Conservation (phyloP, 1,139 yeast species). For the Yamadazyma pseudoaaseri region DNA sequence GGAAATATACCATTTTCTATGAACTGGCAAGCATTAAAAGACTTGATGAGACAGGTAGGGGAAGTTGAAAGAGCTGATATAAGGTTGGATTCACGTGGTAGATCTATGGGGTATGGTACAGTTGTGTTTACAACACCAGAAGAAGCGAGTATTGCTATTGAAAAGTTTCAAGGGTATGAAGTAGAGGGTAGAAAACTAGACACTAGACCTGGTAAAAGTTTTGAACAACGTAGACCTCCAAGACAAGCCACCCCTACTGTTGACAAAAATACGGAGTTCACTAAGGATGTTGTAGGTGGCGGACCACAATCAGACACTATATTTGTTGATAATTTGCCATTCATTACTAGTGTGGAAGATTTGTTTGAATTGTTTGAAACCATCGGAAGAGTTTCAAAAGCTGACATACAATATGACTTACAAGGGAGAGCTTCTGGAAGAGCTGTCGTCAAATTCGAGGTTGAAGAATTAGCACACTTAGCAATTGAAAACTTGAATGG, state of each 20-base stretch:
- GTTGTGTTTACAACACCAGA: slow-evolving; percentile 60
- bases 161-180: slow-evolving; percentile 61
- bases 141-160: slow-evolving; percentile 63
- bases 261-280: slow-evolving; percentile 51
- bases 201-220: slow-evolving; percentile 56
- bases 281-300: slow-evolving; percentile 59
- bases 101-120: slow-evolving; percentile 85
- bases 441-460: slow-evolving; percentile 80
- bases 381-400: slow-evolving; percentile 71
- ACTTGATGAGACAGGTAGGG: slow-evolving; percentile 71
- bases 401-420: slow-evolving; percentile 68
- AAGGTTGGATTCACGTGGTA: slow-evolving; percentile 64
- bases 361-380: slow-evolving; percentile 84
- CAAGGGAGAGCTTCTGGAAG: slow-evolving; percentile 75
- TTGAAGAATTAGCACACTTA: slow-evolving; percentile 64
- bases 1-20: slow-evolving; percentile 80
- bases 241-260: slow-evolving; percentile 7
- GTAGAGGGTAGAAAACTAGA: slow-evolving; percentile 70
- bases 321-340: slow-evolving; percentile 79
- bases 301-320: slow-evolving; percentile 69
- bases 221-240: slow-evolving; percentile 1
- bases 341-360: slow-evolving; percentile 83
- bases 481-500: slow-evolving; percentile 75
- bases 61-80: slow-evolving; percentile 80
- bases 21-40: slow-evolving; percentile 85